A percentile compares a stretch with the other conserved stretches of the same genome.
These are phyloP conservation scores for Patellifolia procumbens DNA, from an alignment of 179 eudicot species.

Conservation along the genomic window DNA sequence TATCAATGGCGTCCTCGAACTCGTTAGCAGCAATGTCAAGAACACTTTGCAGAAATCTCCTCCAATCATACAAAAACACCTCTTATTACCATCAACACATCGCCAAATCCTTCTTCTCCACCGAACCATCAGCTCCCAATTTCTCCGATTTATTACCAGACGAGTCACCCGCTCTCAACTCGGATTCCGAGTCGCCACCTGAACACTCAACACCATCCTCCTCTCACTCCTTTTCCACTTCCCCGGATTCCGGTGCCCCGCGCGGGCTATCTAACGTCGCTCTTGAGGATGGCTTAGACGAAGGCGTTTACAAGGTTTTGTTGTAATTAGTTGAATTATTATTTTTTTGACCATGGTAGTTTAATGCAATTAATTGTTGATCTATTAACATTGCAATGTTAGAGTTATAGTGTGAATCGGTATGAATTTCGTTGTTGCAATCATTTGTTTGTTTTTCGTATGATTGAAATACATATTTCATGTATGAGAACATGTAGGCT, in stretches of 20 bases:
- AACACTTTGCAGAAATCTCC: constrained; percentile 33
- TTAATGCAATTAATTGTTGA: too few relatives aligned
- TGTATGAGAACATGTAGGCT: too few relatives aligned
- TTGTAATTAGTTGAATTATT: not conserved
- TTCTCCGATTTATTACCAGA: constrained; percentile 20
- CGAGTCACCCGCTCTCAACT: constrained; percentile 12
- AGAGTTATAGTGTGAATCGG: too few relatives aligned
- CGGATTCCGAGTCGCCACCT: constrained; percentile 21
- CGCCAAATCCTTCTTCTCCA: constrained; percentile 26
- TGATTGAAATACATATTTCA: too few relatives aligned
- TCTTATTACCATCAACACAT: constrained; percentile 2
- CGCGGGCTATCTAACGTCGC: constrained; percentile 15
- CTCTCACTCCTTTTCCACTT: constrained; percentile 14
- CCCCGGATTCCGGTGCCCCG: constrained; percentile 23
- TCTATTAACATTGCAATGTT: too few relatives aligned
- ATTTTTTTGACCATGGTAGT: not conserved
- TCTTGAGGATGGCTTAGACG: constrained; percentile 64
- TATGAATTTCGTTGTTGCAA: too few relatives aligned
- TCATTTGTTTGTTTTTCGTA: too few relatives aligned
- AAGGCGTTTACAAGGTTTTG: constrained; percentile 64
- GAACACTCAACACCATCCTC: constrained; percentile 4
- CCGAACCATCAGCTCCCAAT: constrained; percentile 32
- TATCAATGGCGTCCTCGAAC: constrained; percentile 34
- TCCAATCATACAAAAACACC: constrained; percentile 24
- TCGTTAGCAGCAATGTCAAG: constrained; percentile 50